These are phyloP conservation scores for Trichoderma atrobrunneum DNA, from an alignment of 2,329 filamentous ascomycete species.

Conservation along the genomic window DNA sequence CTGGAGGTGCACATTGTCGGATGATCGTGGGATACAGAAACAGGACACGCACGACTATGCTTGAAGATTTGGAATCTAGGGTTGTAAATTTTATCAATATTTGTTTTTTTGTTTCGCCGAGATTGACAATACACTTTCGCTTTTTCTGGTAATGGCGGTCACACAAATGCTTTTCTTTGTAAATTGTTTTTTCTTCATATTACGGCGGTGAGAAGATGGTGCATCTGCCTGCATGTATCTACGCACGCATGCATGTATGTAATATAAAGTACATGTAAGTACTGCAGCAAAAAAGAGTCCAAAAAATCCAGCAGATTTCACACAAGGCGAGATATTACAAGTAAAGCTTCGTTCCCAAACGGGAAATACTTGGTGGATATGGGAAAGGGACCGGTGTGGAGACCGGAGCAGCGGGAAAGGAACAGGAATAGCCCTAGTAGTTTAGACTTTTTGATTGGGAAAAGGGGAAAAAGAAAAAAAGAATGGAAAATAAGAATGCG, in stretches of 20 bases:
- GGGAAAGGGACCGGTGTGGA: background rate
- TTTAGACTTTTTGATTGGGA: background rate
- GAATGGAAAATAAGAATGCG: background rate
- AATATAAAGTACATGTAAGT: background rate
- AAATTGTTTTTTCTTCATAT: background rate
- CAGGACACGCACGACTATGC: background rate
- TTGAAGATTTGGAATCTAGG: background rate
- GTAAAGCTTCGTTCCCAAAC: background rate
- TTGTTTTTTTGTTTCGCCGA: background rate
- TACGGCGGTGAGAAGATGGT: background rate
- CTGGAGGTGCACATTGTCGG: constrained; percentile 4
- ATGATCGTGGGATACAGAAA: background rate
- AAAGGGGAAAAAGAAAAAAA: background rate
- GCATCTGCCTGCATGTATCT: background rate
- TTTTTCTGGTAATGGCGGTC: background rate
- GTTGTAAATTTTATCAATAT: background rate
- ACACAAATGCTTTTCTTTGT: background rate
- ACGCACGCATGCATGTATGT: background rate
- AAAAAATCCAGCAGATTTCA: background rate
- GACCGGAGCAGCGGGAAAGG: background rate
- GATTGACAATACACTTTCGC: background rate
- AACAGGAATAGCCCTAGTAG: background rate
- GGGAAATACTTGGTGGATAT: background rate
- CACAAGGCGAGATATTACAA: background rate
- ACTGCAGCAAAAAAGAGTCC: background rate